phyloP scores from a whole-genome alignment of 2,329 filamentous ascomycete species.

The Fonsecaea erecta region DNA sequence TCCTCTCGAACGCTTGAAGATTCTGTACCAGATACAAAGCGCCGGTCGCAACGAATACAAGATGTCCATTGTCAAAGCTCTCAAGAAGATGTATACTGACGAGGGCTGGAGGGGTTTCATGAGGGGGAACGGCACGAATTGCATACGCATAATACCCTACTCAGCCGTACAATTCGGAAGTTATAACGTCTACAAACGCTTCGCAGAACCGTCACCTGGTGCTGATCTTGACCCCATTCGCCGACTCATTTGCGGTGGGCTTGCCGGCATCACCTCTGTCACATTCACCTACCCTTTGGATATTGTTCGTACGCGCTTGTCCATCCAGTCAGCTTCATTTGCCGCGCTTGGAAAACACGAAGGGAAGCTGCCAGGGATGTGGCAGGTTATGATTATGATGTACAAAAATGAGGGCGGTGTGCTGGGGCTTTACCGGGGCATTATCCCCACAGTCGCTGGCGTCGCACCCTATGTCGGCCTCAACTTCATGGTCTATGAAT shows the following conservation, averaged over 20 bases:
- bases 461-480: slow-evolving; percentile 96
- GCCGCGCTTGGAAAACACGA: slow-evolving; percentile 69
- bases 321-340: slow-evolving; percentile 97
- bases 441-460: slow-evolving; percentile 89
- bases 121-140: slow-evolving; percentile 97
- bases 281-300: slow-evolving; percentile 95
- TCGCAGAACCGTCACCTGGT: slow-evolving; percentile 77
- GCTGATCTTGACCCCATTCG: slow-evolving; percentile 73
- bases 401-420: slow-evolving; percentile 90
- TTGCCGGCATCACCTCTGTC: slow-evolving; percentile 94
- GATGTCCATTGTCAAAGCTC: slow-evolving; percentile 83
- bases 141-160: slow-evolving; percentile 96
- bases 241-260: slow-evolving; percentile 84
- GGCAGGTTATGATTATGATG: slow-evolving; percentile 78
- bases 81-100: slow-evolving; percentile 94
- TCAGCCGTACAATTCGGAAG: slow-evolving; percentile 98
- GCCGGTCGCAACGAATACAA: slow-evolving; percentile 90
- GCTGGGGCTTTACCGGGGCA: slow-evolving; percentile 86
- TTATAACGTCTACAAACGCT: slow-evolving; percentile 94
- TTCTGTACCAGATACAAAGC: slow-evolving; percentile 95
- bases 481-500: slow-evolving; percentile 99
- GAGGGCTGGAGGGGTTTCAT: slow-evolving; percentile 98
- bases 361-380: slow-evolving; percentile 86
- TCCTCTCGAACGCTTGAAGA: slow-evolving; percentile 92
- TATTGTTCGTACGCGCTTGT: slow-evolving; percentile 92